Percentiles rank a stretch among this genome's conserved stretches.
Evolutionary conservation across 768 basidiomycete species (phyloP).

Genomic region (Scleroderma bovista): DNA sequence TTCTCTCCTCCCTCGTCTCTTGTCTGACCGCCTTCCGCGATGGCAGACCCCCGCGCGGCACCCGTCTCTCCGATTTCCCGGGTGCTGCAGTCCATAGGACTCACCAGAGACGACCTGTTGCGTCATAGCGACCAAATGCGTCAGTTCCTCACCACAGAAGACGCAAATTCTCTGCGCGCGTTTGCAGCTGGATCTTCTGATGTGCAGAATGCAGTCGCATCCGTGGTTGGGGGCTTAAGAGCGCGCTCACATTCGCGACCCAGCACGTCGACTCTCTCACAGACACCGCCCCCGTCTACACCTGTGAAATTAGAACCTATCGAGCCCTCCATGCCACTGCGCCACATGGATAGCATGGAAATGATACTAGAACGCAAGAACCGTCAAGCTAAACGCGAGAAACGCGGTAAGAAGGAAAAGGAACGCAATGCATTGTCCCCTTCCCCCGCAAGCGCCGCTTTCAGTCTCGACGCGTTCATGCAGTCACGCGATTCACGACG

Average conservation of each 20-base stretch:
- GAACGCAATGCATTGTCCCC: constrained; percentile 52
- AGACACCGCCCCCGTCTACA: constrained; percentile 44
- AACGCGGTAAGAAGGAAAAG: constrained; percentile 38
- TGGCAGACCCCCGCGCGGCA: constrained; percentile 22
- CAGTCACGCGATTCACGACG: constrained; percentile 52
- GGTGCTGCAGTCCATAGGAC: constrained; percentile 62
- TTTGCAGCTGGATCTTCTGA: constrained; percentile 31
- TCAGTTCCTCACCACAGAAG: constrained; percentile 61
- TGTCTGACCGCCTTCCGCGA: constrained; percentile 3
- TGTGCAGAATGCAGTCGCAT: constrained; percentile 31
- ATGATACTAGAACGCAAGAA: constrained; percentile 67
- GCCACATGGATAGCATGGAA: constrained; percentile 72
- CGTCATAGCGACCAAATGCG: constrained; percentile 77
- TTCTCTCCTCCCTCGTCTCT: not conserved
- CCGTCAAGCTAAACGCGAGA: constrained; percentile 49
- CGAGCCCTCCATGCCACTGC: constrained; percentile 44
- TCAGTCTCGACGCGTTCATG: constrained; percentile 45
- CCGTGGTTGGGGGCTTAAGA: constrained; percentile 37
- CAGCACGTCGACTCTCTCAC: constrained; percentile 37
- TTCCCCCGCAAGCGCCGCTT: constrained; percentile 41
- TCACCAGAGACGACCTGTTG: constrained; percentile 71
- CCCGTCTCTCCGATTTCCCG: constrained; percentile 64
- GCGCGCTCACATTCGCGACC: constrained; percentile 45
- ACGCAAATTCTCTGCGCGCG: constrained; percentile 40
- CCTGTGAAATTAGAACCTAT: constrained; percentile 60